These are phyloP conservation scores for Colletotrichum sp. DNA, from an alignment of 2,329 filamentous ascomycete species.

Conservation along the genomic window DNA sequence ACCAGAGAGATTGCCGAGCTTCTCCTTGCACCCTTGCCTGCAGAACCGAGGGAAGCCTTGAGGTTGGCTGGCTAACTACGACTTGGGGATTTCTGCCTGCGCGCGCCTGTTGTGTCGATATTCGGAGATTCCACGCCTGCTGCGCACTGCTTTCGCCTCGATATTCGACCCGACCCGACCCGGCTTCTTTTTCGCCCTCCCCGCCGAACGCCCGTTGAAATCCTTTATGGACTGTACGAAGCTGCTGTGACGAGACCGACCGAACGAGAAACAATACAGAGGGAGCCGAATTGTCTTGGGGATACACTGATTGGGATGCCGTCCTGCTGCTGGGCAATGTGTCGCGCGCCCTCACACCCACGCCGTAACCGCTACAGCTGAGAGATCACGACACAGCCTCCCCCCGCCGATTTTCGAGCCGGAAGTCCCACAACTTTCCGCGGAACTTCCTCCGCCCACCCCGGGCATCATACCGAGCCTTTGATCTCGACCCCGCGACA, in stretches of 20 bases:
- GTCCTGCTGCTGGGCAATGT: slow-evolving; percentile 19
- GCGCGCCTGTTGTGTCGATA: not conserved
- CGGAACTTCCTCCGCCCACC: not conserved
- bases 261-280: not conserved
- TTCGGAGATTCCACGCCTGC: not conserved
- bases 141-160: not conserved
- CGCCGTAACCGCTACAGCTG: slow-evolving; percentile 4
- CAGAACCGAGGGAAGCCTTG: not conserved
- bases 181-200: not conserved
- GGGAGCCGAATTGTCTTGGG: not conserved
- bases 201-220: not conserved
- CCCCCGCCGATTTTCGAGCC: not conserved
- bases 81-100: not conserved
- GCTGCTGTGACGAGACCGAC: not conserved
- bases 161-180: not conserved
- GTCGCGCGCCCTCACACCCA: slow-evolving; percentile 1
- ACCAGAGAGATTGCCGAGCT: not conserved
- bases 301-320: slow-evolving; percentile 12
- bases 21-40: not conserved
- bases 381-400: not conserved
- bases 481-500: not conserved
- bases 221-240: not conserved
- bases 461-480: not conserved
- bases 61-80: not conserved
- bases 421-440: not conserved